Evolutionary conservation across 1,284 basidiomycete species (phyloP).

Genomic region (Hypsizygus ulmarius): DNA sequence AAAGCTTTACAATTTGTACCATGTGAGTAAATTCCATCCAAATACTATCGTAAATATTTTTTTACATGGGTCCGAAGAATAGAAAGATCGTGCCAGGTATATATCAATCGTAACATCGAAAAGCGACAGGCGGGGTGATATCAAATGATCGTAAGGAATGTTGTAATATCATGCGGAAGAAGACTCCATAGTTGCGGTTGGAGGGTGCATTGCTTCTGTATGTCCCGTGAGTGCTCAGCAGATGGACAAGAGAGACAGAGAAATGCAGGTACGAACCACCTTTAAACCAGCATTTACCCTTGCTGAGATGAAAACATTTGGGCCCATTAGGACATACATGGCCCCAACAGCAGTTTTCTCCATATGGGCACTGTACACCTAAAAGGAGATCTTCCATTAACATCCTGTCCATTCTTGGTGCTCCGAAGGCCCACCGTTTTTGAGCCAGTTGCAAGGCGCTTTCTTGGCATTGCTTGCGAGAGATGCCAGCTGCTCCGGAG

Average conservation of each 20-base stretch:
- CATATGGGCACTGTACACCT: slow-evolving; percentile 71
- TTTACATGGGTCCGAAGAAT: slow-evolving; percentile 18
- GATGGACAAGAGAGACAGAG: neutral
- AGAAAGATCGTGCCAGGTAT: slow-evolving; percentile 13
- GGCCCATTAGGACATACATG: slow-evolving; percentile 78
- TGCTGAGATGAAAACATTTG: slow-evolving; percentile 60
- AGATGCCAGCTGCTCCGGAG: slow-evolving; percentile 61
- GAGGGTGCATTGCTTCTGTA: slow-evolving; percentile 27
- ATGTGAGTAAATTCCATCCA: slow-evolving; percentile 18
- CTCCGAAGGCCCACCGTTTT: slow-evolving; percentile 50
- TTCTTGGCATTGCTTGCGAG: slow-evolving; percentile 74
- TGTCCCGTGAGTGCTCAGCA: neutral
- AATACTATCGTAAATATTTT: slow-evolving; percentile 6
- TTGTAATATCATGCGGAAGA: slow-evolving; percentile 13
- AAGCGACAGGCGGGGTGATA: slow-evolving; percentile 4
- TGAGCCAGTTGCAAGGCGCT: slow-evolving; percentile 76
- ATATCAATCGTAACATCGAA: slow-evolving; percentile 9
- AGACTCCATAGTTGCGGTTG: slow-evolving; percentile 6
- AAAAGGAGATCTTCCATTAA: slow-evolving; percentile 4
- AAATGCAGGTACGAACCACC: slow-evolving; percentile 47
- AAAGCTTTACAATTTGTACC: slow-evolving; percentile 13
- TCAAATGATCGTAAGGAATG: slow-evolving; percentile 3
- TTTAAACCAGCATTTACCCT: slow-evolving; percentile 82
- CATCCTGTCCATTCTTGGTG: neutral
- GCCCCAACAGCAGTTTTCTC: slow-evolving; percentile 74